Evolutionary conservation across 495 filamentous ascomycete species (phyloP).

Genomic region (Hyaloscypha bicolor): DNA sequence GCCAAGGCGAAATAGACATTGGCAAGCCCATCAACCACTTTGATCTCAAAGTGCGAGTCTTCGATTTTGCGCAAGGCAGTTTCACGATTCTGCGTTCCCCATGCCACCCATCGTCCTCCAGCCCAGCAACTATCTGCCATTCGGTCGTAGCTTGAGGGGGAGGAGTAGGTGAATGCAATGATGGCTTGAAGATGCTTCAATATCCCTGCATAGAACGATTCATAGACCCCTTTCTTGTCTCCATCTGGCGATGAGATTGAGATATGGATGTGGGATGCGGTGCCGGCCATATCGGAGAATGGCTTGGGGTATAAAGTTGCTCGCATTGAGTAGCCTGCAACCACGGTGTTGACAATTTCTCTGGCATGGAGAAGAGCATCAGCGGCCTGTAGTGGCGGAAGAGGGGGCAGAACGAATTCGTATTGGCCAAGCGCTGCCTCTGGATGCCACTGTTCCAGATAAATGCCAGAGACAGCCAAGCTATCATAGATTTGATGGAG

Average conservation of each 20-base stretch:
- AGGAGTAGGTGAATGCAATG: constrained; percentile 65
- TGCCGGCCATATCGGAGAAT: constrained; percentile 58
- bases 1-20: constrained; percentile 73
- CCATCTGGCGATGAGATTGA: constrained; percentile 51
- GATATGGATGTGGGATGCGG: constrained; percentile 69
- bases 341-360: constrained; percentile 63
- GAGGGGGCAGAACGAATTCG: constrained; percentile 74
- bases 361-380: constrained; percentile 75
- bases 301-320: constrained; percentile 83
- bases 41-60: constrained; percentile 69
- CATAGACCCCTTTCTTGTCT: constrained; percentile 35
- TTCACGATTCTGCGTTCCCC: constrained; percentile 80
- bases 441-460: constrained; percentile 75
- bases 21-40: constrained; percentile 69
- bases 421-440: constrained; percentile 78
- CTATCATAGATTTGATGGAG: constrained; percentile 63
- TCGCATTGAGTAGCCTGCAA: constrained; percentile 59
- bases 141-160: constrained; percentile 61
- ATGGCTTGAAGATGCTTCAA: constrained; percentile 65
- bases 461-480: constrained; percentile 62
- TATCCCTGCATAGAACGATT: constrained; percentile 68
- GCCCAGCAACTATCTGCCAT: constrained; percentile 71
- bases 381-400: constrained; percentile 65
- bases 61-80: constrained; percentile 64
- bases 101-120: constrained; percentile 71